A percentile compares a stretch with the other conserved stretches of the same genome.
Evolutionary conservation across 2,329 filamentous ascomycete genomes (phyloP).

Genomic region (Fusarium albidum): DNA sequence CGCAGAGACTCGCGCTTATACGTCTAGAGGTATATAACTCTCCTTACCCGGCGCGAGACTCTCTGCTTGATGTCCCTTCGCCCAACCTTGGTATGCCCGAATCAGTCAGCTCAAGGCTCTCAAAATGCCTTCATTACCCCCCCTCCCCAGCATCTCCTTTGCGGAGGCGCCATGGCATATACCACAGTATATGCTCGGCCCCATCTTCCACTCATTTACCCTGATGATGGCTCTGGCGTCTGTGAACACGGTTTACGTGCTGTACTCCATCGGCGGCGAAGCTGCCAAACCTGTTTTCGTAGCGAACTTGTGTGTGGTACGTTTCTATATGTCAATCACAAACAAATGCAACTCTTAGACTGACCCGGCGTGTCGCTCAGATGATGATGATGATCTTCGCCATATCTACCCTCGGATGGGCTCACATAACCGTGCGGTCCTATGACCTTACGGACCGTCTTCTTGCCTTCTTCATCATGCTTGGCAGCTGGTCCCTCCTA

Average conservation of each 20-base stretch:
- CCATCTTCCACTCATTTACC: background rate
- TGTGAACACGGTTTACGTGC: slow-evolving; percentile 15
- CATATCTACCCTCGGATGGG: slow-evolving; percentile 1
- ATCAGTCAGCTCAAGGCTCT: background rate
- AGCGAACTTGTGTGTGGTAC: slow-evolving; percentile 12
- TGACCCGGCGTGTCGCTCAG: background rate
- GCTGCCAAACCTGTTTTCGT: background rate
- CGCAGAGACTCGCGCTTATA: no score
- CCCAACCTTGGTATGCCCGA: background rate
- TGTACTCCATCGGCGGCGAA: slow-evolving; percentile 10
- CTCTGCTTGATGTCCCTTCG: background rate
- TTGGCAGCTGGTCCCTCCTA: slow-evolving; percentile 1
- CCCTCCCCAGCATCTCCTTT: background rate
- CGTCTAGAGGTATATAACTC: no score
- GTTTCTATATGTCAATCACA: background rate
- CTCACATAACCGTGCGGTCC: background rate
- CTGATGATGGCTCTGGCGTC: slow-evolving; percentile 20
- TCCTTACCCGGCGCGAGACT: no score
- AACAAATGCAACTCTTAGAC: background rate
- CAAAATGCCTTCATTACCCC: background rate
- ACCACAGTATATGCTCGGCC: slow-evolving; percentile 12
- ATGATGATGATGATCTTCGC: background rate
- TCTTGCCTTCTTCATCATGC: slow-evolving; percentile 1
- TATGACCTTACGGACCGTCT: slow-evolving; percentile 5
- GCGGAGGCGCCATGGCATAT: slow-evolving; percentile 13